Base-by-base conservation (phyloP, 2,329 filamentous ascomycete genomes). In the Colletotrichum scovillei region DNA sequence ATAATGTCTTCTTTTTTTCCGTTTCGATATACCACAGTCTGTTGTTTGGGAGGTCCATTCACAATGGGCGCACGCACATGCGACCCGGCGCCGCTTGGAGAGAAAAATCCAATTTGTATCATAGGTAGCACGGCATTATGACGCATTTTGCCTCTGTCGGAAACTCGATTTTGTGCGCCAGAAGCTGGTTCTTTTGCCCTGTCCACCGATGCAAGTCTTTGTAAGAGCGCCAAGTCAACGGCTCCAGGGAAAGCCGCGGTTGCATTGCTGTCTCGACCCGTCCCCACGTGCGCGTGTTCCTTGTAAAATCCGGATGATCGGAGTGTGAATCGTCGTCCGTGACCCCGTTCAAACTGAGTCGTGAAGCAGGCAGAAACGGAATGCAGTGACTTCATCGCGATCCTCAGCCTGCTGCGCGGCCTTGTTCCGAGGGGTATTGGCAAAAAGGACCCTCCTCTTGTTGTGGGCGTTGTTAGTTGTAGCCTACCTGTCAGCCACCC, bases 1-100 rank as follows among this genome's bases (percentile, higher is more conserved):
- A 58, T 28, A 28, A 52, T 63, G 19, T 74, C 22, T 58, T 60
- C 35, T 58, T 56, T 46, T 49, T 35, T 28, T 55, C 42, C 46
- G 22, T 60, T 12, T 71, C 70, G 58, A 73, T 73, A 73, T 73
- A 73, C 70, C 70, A 73, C 60, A 56, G 42, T 65, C 52, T 66
- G 70, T 62, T 73, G 67, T 67, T 62, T 73, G 67, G 67, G 70
- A 49, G 30, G 53, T 62, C 67, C 60, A 58, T 57, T 73, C 56
- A 70, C 62, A 67, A 70, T 63, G 70, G 70, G 70, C 70, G 59
- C 56, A 49, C 32, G 62, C 35, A 67, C 38, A 62, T 62, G 42
- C 42, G 32, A 30, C 24, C 55, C 14, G 56, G 72, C 57, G 46
- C 63, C 56, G 53, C 28, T 30, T 65, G 46, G 74, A 64, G 63